Evolutionary conservation across 208 protist species (phyloP).

Genomic region (Herpetomonas muscarum): DNA sequence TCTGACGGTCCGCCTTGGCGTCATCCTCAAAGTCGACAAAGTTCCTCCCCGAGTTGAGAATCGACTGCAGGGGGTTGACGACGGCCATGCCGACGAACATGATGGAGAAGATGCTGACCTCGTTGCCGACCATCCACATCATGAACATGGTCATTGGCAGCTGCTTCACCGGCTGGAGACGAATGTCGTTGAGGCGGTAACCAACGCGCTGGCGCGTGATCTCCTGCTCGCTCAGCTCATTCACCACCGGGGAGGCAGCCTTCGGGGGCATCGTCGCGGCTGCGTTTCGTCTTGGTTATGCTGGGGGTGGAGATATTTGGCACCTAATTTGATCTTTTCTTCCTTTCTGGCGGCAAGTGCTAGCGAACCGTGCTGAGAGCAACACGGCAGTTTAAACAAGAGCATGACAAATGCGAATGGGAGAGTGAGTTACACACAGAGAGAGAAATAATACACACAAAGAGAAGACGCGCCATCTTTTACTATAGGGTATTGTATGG

Average conservation of each 20-base stretch:
- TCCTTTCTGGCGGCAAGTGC: too few species aligned
- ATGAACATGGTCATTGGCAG: conserved; percentile 83
- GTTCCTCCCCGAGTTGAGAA: conserved; percentile 36
- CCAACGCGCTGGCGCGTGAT: conserved; percentile 41
- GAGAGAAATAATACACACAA: too few species aligned
- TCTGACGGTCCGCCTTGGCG: conserved; percentile 41
- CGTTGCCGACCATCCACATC: conserved; percentile 89
- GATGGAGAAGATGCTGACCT: conserved; percentile 86
- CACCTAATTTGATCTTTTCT: too few species aligned
- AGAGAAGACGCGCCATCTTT: too few species aligned
- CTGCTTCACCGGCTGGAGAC: conserved; percentile 68
- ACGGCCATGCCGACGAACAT: conserved; percentile 89
- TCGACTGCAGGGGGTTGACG: conserved; percentile 62
- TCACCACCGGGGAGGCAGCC: conserved; percentile 4
- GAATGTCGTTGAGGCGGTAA: conserved; percentile 63
- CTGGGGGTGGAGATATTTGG: not conserved
- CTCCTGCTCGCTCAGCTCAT: conserved; percentile 47
- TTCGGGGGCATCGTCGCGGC: conserved; percentile 12
- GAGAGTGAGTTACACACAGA: too few species aligned
- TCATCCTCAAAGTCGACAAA: conserved; percentile 75
- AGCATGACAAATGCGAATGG: too few species aligned
- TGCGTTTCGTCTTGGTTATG: not conserved
- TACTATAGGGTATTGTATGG: too few species aligned
- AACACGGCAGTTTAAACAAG: too few species aligned
- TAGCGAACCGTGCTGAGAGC: not conserved